Conservation (phyloP, 306 rosid genomes). For the Crataegus laevigata region DNA sequence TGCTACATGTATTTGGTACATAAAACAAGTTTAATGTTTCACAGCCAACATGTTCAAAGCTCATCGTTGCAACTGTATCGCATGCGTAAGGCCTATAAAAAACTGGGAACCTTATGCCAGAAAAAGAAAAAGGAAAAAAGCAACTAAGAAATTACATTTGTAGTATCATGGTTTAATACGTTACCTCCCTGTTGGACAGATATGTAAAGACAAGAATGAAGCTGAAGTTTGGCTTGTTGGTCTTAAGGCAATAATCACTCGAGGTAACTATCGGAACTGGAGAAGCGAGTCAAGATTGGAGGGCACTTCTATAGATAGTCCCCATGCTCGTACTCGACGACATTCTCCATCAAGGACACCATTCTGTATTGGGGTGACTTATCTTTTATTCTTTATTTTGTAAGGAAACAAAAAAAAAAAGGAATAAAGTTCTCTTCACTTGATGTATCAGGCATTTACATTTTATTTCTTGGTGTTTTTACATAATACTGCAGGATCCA, state of each 20-base stretch:
- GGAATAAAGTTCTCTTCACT: slow-evolving; percentile 9
- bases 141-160: not conserved
- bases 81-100: not conserved
- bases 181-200: slow-evolving; percentile 47
- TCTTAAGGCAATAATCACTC: slow-evolving; percentile 71
- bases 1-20: not conserved
- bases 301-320: slow-evolving; percentile 45
- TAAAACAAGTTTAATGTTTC: not conserved
- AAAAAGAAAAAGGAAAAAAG: not conserved
- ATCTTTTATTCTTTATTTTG: not conserved
- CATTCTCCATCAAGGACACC: slow-evolving; percentile 56
- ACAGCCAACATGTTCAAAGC: not conserved
- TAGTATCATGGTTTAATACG: slow-evolving; percentile 19
- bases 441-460: slow-evolving; percentile 15
- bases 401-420: slow-evolving; percentile 1
- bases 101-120: not conserved
- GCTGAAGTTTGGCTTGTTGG: slow-evolving; percentile 97
- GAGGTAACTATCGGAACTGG: slow-evolving; percentile 47
- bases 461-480: slow-evolving; percentile 6
- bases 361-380: slow-evolving; percentile 35
- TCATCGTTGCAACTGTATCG: not conserved
- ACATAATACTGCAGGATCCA: slow-evolving; percentile 51
- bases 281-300: slow-evolving; percentile 49
- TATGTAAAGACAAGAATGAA: slow-evolving; percentile 97
- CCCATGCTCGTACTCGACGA: slow-evolving; percentile 46